These are phyloP conservation scores for Schoenoplectus tabernaemontani DNA, from an alignment of 202 grass and related monocot species.

Conservation along the genomic window DNA sequence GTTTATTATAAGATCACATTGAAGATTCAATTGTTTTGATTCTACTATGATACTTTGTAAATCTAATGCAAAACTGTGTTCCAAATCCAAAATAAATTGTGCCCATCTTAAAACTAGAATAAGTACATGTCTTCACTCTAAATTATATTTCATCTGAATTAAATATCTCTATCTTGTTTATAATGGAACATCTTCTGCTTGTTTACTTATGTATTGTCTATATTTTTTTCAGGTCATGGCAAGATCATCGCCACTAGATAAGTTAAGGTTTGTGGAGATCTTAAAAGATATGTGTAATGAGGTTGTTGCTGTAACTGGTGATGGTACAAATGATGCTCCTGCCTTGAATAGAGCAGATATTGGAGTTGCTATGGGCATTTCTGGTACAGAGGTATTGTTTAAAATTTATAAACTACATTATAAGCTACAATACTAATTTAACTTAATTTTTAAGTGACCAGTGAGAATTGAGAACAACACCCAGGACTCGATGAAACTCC, in stretches of 20 bases:
- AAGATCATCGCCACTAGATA: constrained; percentile 78
- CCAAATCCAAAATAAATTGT: not conserved
- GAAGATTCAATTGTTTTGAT: not conserved
- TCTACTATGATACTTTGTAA: not conserved
- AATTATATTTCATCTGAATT: not conserved
- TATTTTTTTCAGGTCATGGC: constrained; percentile 54
- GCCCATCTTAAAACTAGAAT: not conserved
- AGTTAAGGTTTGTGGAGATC: constrained; percentile 67
- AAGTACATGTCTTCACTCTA: not conserved
- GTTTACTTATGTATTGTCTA: not conserved
- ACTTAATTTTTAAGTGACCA: not conserved
- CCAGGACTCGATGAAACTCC: not conserved
- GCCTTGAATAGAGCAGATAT: constrained; percentile 69
- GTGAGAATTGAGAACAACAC: no score
- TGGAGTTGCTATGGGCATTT: constrained; percentile 81
- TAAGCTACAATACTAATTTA: not conserved
- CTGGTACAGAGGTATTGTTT: constrained; percentile 64
- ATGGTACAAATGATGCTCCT: constrained; percentile 93
- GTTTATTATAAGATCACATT: not conserved
- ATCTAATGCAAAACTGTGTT: not conserved
- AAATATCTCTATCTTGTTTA: not conserved
- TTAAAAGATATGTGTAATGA: constrained; percentile 60
- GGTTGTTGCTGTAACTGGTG: constrained; percentile 88
- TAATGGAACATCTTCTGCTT: not conserved
- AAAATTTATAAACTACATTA: not conserved